phyloP scores from a whole-genome alignment of 2,329 filamentous ascomycete genomes.

The Fusarium sp. region DNA sequence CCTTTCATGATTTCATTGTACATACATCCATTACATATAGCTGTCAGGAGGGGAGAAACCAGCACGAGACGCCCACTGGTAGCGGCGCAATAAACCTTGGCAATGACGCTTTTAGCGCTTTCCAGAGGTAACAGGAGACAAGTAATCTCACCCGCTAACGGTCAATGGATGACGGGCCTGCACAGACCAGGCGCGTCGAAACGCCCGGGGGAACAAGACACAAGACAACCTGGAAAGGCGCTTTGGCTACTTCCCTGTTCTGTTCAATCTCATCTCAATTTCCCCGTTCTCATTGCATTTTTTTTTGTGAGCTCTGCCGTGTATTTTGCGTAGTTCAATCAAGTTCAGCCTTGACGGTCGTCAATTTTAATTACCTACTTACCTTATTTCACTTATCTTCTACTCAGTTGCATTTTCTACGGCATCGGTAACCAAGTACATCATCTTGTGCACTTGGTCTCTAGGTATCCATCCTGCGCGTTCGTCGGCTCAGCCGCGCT shows the following conservation, averaged over 20 bases:
- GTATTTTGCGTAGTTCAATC: conserved; percentile 8
- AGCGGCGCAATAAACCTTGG: conserved; percentile 21
- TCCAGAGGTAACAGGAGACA: conserved; percentile 18
- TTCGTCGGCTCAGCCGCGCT: conserved; percentile 40
- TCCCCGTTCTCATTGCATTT: conserved; percentile 14
- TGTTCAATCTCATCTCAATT: conserved; percentile 15
- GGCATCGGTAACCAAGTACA: not conserved
- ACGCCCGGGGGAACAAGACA: conserved; percentile 20
- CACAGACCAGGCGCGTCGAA: conserved; percentile 37
- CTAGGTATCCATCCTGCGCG: conserved; percentile 16
- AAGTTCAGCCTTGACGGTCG: conserved; percentile 5
- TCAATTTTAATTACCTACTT: not conserved
- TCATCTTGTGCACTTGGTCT: not conserved
- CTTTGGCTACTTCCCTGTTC: not conserved
- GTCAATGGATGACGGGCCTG: conserved; percentile 32
- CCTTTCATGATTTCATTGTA: conserved; percentile 28
- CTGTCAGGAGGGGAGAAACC: conserved; percentile 12
- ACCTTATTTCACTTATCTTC: not conserved
- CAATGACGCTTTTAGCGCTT: conserved; percentile 40
- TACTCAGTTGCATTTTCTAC: conserved; percentile 1
- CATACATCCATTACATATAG: not conserved
- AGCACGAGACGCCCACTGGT: conserved; percentile 17
- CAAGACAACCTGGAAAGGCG: not conserved
- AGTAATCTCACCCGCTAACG: conserved; percentile 29
- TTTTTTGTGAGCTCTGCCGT: conserved; percentile 1